Conservation (phyloP, 2,329 filamentous ascomycete genomes). For the Aspergillus clavatus region DNA sequence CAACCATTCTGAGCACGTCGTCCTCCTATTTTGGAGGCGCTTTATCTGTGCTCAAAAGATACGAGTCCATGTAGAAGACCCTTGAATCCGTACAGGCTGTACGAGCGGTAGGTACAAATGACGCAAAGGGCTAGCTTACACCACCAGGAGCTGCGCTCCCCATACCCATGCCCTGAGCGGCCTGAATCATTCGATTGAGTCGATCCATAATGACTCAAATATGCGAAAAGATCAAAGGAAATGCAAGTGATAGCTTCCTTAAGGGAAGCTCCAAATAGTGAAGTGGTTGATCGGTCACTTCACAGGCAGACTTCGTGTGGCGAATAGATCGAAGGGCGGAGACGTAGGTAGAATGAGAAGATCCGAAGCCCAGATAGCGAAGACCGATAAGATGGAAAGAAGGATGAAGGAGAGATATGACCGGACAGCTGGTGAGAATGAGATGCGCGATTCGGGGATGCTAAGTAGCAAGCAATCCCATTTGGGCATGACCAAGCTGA, state of each 20-base stretch:
- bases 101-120: background rate
- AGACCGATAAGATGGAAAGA: constrained; percentile 3
- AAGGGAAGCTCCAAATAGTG: constrained; percentile 25
- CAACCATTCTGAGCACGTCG: background rate
- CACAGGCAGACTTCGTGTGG: background rate
- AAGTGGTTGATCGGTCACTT: constrained; percentile 1
- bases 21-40: too few relatives aligned
- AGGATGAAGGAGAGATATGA: constrained; percentile 3
- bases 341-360: background rate
- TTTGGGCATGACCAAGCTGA: constrained; percentile 14
- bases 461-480: background rate
- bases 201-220: constrained; percentile 66
- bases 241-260: constrained; percentile 26
- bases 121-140: constrained; percentile 29
- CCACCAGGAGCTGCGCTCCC: constrained; percentile 34
- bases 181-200: constrained; percentile 80
- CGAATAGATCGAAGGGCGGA: background rate
- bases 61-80: background rate
- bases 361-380: constrained; percentile 1
- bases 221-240: constrained; percentile 13
- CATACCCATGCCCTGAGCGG: constrained; percentile 59
- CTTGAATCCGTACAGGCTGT: background rate
- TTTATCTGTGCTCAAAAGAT: too few relatives aligned
- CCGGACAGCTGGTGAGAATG: constrained; percentile 6
- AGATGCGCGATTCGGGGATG: constrained; percentile 4